Conservation (phyloP, 2,329 filamentous ascomycete species). For the Fusarium subglutinans region DNA sequence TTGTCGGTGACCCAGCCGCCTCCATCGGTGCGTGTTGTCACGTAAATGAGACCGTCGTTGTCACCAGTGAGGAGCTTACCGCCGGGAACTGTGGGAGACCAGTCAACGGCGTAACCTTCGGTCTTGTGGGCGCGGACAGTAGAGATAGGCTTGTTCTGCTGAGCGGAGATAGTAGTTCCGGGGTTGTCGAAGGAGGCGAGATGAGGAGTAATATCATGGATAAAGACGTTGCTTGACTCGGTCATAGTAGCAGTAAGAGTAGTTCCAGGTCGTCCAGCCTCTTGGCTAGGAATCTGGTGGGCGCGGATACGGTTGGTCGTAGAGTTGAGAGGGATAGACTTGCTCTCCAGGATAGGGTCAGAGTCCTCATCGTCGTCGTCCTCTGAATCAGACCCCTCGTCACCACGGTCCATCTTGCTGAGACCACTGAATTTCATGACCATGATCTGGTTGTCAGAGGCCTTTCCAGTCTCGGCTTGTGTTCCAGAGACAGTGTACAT, state of each 20-base stretch:
- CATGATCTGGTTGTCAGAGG: slow-evolving; percentile 92
- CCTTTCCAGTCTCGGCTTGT: slow-evolving; percentile 79
- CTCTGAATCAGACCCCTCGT: slow-evolving; percentile 74
- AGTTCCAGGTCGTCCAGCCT: slow-evolving; percentile 75
- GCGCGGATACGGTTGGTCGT: slow-evolving; percentile 94
- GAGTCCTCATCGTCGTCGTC: slow-evolving; percentile 78
- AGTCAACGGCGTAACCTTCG: slow-evolving; percentile 97
- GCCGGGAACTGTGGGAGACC: slow-evolving; percentile 80
- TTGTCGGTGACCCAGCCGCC: slow-evolving; percentile 91
- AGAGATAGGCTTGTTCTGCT: slow-evolving; percentile 87
- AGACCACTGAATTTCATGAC: slow-evolving; percentile 96
- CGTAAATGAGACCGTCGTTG: slow-evolving; percentile 87
- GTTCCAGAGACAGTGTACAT: slow-evolving; percentile 96
- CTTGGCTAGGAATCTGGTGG: slow-evolving; percentile 79
- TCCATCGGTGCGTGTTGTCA: slow-evolving; percentile 85
- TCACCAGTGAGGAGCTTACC: slow-evolving; percentile 94
- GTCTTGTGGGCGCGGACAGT: slow-evolving; percentile 91
- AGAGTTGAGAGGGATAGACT: slow-evolving; percentile 83
- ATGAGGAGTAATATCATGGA: slow-evolving; percentile 94
- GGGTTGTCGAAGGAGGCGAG: slow-evolving; percentile 90
- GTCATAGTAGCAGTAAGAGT: slow-evolving; percentile 93
- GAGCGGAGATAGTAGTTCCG: slow-evolving; percentile 79
- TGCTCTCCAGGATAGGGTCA: slow-evolving; percentile 94
- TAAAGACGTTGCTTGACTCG: slow-evolving; percentile 86
- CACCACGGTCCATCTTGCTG: slow-evolving; percentile 81